These are phyloP conservation scores for Letharia lupina DNA, from an alignment of 495 filamentous ascomycete genomes.

Conservation along the genomic window DNA sequence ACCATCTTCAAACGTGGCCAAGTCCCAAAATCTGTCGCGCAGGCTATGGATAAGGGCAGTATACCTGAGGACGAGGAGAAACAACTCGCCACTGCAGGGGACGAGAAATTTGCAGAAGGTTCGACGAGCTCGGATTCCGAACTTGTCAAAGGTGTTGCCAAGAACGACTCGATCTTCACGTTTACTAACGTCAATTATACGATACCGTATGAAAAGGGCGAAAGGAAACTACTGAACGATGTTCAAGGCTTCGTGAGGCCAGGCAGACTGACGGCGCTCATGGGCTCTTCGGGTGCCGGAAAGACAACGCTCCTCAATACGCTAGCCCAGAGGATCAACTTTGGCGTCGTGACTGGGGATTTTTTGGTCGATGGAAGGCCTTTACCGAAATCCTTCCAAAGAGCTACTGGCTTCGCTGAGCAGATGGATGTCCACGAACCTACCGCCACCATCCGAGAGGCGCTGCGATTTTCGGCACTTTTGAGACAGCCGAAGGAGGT, in stretches of 20 bases:
- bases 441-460: slow-evolving; percentile 73
- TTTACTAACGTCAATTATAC: slow-evolving; percentile 73
- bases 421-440: slow-evolving; percentile 76
- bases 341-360: slow-evolving; percentile 42
- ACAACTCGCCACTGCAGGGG: slow-evolving; percentile 16
- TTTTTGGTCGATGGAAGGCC: slow-evolving; percentile 49
- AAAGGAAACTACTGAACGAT: slow-evolving; percentile 50
- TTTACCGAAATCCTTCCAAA: slow-evolving; percentile 47
- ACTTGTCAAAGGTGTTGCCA: slow-evolving; percentile 39
- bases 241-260: slow-evolving; percentile 65
- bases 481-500: slow-evolving; percentile 67
- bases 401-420: slow-evolving; percentile 73
- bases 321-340: slow-evolving; percentile 46
- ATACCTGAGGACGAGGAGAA: slow-evolving; percentile 42
- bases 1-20: slow-evolving; percentile 61
- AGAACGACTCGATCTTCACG: slow-evolving; percentile 60
- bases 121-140: slow-evolving; percentile 25
- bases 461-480: slow-evolving; percentile 73
- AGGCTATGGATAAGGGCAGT: slow-evolving; percentile 36
- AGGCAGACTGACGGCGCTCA: slow-evolving; percentile 62
- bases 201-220: slow-evolving; percentile 53
- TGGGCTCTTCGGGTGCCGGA: slow-evolving; percentile 59
- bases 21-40: slow-evolving; percentile 44
- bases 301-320: slow-evolving; percentile 51
- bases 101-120: slow-evolving; percentile 28